Conservation (phyloP, 306 rosid genomes). For the Cucurbita argyrosperma region DNA sequence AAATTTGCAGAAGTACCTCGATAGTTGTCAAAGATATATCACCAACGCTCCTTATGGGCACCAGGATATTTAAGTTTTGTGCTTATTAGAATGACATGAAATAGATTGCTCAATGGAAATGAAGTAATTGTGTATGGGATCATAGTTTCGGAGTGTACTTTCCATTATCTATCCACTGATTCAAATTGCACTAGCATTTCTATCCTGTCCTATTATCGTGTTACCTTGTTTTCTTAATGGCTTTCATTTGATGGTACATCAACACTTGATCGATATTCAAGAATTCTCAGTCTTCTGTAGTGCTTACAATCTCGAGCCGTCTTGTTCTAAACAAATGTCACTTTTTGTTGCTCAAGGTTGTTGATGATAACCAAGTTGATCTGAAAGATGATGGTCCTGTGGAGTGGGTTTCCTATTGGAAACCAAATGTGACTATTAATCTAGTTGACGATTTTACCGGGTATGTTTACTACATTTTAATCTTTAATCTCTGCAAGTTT, state of each 20-base stretch:
- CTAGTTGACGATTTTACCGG: constrained; percentile 80
- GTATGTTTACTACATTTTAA: constrained; percentile 21
- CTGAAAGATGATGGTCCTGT: constrained; percentile 44
- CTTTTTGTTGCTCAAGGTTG: constrained; percentile 36
- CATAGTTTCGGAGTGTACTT: neutral
- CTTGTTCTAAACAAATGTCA: constrained; percentile 10
- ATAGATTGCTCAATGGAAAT: neutral
- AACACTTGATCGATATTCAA: neutral
- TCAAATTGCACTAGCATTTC: neutral
- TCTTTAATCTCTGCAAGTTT: neutral
- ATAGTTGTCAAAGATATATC: neutral
- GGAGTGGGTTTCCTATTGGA: constrained; percentile 83
- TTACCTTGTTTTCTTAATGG: neutral
- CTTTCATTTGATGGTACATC: neutral
- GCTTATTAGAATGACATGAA: neutral
- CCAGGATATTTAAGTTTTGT: neutral
- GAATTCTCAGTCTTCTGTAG: neutral
- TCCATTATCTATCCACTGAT: neutral
- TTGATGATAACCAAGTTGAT: constrained; percentile 44
- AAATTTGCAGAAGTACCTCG: neutral
- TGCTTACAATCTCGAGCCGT: neutral
- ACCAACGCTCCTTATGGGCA: neutral
- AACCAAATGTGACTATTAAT: constrained; percentile 83
- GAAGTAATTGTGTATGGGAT: neutral
- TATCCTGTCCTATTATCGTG: neutral